A percentile compares a stretch with the other conserved stretches of the same genome.
Evolutionary conservation across 352 stramenopile species (phyloP).

Genomic region (Phytophthora agathidicida): DNA sequence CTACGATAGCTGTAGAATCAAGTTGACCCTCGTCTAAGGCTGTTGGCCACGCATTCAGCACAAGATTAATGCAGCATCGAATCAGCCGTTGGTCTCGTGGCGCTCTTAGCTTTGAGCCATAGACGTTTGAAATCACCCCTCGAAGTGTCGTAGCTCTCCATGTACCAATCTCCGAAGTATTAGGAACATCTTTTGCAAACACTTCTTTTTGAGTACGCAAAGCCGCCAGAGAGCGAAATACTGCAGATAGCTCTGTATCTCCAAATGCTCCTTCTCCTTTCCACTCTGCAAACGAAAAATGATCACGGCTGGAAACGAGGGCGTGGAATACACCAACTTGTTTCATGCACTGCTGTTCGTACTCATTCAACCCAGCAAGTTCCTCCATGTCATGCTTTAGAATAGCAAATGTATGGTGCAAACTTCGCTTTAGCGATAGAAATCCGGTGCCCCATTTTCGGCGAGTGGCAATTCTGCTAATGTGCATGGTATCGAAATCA

Average conservation of each 20-base stretch:
- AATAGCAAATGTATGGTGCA: constrained; percentile 33
- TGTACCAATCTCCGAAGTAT: not conserved
- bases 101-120: constrained; percentile 26
- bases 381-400: constrained; percentile 20
- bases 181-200: not conserved
- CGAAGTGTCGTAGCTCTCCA: constrained; percentile 21
- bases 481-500: constrained; percentile 1
- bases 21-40: not conserved
- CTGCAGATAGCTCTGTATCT: constrained; percentile 11
- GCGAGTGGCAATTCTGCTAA: not conserved
- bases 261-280: constrained; percentile 33
- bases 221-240: constrained; percentile 9
- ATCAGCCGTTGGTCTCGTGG: constrained; percentile 32
- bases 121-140: constrained; percentile 35
- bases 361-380: constrained; percentile 8
- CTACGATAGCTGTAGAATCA: constrained; percentile 1
- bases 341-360: constrained; percentile 16
- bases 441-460: constrained; percentile 20
- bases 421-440: constrained; percentile 28
- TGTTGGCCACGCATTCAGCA: constrained; percentile 23
- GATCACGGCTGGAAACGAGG: constrained; percentile 24
- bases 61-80: constrained; percentile 30
- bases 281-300: constrained; percentile 32
- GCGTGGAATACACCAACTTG: constrained; percentile 33
- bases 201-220: constrained; percentile 6